Evolutionary conservation across 1,284 basidiomycete genomes (phyloP).

Genomic region (Lentinula novae-zelandiae): DNA sequence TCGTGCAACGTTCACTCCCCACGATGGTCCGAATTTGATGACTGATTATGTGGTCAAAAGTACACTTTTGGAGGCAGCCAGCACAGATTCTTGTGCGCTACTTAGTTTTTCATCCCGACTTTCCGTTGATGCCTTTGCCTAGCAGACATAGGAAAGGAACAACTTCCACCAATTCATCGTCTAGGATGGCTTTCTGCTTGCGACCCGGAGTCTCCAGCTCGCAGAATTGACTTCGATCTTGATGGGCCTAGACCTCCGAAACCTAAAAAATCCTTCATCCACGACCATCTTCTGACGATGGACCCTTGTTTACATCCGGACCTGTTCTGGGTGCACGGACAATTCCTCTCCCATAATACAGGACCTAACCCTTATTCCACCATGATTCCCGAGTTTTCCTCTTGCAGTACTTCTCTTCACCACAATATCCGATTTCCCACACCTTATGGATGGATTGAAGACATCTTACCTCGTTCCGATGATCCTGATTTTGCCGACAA

Average conservation of each 20-base stretch:
- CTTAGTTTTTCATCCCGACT: not conserved
- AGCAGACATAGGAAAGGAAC: slow-evolving; percentile 27
- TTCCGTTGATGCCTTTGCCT: slow-evolving; percentile 1
- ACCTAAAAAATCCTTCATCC: slow-evolving; percentile 47
- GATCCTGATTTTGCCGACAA: slow-evolving; percentile 57
- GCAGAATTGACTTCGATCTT: slow-evolving; percentile 26
- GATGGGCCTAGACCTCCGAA: slow-evolving; percentile 21
- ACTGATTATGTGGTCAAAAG: slow-evolving; percentile 37
- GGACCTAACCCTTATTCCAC: slow-evolving; percentile 47
- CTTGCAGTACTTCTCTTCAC: slow-evolving; percentile 53
- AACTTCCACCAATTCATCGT: slow-evolving; percentile 25
- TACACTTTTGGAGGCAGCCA: slow-evolving; percentile 38
- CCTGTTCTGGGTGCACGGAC: slow-evolving; percentile 46
- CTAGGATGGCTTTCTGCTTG: slow-evolving; percentile 39
- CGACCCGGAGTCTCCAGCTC: slow-evolving; percentile 34
- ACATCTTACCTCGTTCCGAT: slow-evolving; percentile 32
- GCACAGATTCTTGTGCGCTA: slow-evolving; percentile 35
- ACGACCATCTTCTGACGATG: slow-evolving; percentile 51
- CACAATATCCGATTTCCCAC: slow-evolving; percentile 56
- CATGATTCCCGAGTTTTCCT: slow-evolving; percentile 54
- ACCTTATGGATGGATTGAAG: slow-evolving; percentile 41
- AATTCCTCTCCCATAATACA: slow-evolving; percentile 48
- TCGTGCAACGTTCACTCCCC: slow-evolving; percentile 35
- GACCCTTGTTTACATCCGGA: slow-evolving; percentile 58
- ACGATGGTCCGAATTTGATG: slow-evolving; percentile 41